Evolutionary conservation across 176 grass and related monocot species (phyloP).

Genomic region (Cenchrus purpureus): DNA sequence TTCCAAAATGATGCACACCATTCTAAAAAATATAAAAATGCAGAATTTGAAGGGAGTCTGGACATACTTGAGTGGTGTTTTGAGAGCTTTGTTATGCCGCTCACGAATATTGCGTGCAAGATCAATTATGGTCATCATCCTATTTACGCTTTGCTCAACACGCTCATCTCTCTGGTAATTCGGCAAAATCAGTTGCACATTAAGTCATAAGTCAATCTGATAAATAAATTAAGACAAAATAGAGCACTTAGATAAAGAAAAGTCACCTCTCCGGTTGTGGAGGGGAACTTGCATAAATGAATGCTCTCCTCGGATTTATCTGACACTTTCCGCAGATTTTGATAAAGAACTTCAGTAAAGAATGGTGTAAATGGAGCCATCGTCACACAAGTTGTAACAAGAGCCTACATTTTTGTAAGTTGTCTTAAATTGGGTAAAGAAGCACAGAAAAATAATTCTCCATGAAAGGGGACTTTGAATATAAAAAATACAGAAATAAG

Average conservation of each 20-base stretch:
- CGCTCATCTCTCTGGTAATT: conserved; percentile 89
- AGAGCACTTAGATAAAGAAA: conserved; percentile 18
- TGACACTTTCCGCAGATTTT: conserved; percentile 88
- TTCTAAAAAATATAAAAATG: not conserved
- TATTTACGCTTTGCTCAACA: conserved; percentile 92
- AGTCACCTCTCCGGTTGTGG: conserved; percentile 76
- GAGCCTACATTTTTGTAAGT: conserved; percentile 66
- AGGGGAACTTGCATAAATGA: conserved; percentile 94
- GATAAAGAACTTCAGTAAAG: conserved; percentile 97
- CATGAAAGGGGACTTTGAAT: not conserved
- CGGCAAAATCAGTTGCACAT: conserved; percentile 35
- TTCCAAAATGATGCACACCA: not conserved
- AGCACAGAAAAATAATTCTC: conserved; percentile 22
- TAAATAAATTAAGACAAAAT: conserved; percentile 4
- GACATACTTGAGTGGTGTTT: conserved; percentile 94
- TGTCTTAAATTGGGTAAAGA: conserved; percentile 16
- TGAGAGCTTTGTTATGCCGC: conserved; percentile 91
- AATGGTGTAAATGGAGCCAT: conserved; percentile 99
- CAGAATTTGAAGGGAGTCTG: not conserved
- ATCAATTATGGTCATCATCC: conserved; percentile 99
- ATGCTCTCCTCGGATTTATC: conserved; percentile 80
- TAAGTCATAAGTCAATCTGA: conserved; percentile 12
- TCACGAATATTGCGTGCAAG: conserved; percentile 93
- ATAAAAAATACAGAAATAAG: conserved; percentile 12
- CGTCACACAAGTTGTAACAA: conserved; percentile 82